These are phyloP conservation scores for Ampelocalamus luodianensis DNA, from an alignment of 176 grass and related monocot genomes.

Conservation along the genomic window DNA sequence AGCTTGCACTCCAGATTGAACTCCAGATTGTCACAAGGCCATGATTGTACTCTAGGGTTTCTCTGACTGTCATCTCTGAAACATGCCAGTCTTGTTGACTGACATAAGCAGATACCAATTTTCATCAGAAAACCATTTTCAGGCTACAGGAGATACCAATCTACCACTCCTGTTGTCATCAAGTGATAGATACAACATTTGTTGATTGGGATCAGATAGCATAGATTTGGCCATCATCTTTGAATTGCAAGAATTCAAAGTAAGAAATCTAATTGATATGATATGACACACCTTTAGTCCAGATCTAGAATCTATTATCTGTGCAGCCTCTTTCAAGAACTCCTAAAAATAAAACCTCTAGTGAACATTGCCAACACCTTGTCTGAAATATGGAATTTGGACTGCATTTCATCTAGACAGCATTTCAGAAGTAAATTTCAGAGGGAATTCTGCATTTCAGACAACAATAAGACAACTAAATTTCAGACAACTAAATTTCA, in stretches of 20 bases:
- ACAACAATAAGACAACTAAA: too few relatives aligned
- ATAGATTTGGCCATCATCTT: not conserved
- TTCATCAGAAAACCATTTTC: slow-evolving; percentile 21
- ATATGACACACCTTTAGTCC: slow-evolving; percentile 65
- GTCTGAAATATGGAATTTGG: too few relatives aligned
- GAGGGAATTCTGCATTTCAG: too few relatives aligned
- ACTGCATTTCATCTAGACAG: too few relatives aligned
- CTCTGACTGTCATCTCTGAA: slow-evolving; percentile 94
- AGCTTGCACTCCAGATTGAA: too few relatives aligned
- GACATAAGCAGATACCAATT: slow-evolving; percentile 94
- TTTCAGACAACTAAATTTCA: too few relatives aligned
- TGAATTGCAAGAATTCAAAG: not conserved
- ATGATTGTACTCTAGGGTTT: slow-evolving; percentile 92
- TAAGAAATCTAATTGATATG: not conserved
- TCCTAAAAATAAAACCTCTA: not conserved
- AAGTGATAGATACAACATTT: not conserved
- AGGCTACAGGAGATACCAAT: not conserved
- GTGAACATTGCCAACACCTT: not conserved
- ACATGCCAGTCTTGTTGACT: slow-evolving; percentile 96
- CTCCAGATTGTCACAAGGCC: too few relatives aligned
- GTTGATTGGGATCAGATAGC: not conserved
- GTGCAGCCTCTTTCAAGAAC: not conserved
- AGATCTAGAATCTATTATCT: not conserved
- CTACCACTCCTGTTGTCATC: not conserved
- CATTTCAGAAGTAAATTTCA: too few relatives aligned